Evolutionary conservation across 257 asterid genomes (phyloP), one percentile per base, ranked within the genome.

Genomic region (Ligustrum vulgare): DNA sequence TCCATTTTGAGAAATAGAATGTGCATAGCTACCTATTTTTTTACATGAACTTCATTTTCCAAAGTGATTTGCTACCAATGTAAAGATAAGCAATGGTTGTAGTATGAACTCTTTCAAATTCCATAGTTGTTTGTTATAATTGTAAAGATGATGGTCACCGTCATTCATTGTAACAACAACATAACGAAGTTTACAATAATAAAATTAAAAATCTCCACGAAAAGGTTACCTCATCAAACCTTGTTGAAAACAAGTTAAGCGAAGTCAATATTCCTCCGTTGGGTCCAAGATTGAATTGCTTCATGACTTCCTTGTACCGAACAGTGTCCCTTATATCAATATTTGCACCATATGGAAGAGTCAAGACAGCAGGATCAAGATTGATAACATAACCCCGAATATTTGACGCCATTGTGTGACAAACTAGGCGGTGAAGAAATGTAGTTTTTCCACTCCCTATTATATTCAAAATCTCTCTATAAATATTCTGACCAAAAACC

Each of bases 401-500:
- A 69, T 90, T 90, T 43, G 98, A 88, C 23, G 87, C 89, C 94
- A 77, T 82, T 23, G 99, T 92, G 88, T 94, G 99, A 79, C 88
- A 77, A 49, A 89, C 95, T 64, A 94, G 90, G 33, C 93, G 81
- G 76, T 92, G 91, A 77, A 94, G 91, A 76, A 92, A 92, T 3
- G 99, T 94, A n/a, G 99, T 94, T 86, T 94, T 94, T 58, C 99
- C 98, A 76, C 99, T 88, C 67, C 98, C 99, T 94, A 80, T 82
- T 65, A 78, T 36, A 58, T 82, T 68, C 22, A 74, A 39, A 73
- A 56, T 36, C 39, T 78, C 28, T 28, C 62, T 65, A 66, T 34
- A 63, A 70, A 60, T 32, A 33, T 63, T 77, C 77, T 74, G 58
- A 43, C n/a, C 28, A 62, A 41, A 67, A 58, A 41, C 11, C 15